Evolutionary conservation across 2,329 filamentous ascomycete genomes (phyloP), one percentile per base, ranked within the genome.

Genomic region (Curvularia eragrostidis): DNA sequence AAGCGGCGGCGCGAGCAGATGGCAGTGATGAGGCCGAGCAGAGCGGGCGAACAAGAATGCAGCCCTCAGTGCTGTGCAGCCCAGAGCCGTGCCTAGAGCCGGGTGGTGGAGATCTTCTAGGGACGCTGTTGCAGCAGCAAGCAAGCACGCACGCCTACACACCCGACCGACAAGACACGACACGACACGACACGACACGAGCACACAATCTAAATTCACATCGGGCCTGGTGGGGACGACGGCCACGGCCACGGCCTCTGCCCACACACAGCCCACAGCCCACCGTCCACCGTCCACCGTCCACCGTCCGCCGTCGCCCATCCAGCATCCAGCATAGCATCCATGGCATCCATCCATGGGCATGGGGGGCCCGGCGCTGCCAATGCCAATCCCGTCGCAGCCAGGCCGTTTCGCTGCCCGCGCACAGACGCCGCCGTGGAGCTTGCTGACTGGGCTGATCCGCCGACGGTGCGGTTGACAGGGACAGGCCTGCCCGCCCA

Each of bases 161-260:
- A 67, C 63, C 62, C 68, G 70, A 64, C 70, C 24, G 12, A 12
- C 13, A 6, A n/a, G 13, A 44, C 42, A 46, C 23, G 9, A 32
- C 56, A 53, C 63, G 58, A 68, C 67, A 71, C 71, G 64, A 64
- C 63, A 66, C 70, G 68, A 67, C 67, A 67, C 70, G 70, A 65
- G 65, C 70, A 70, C 66, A 73, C 71, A 74, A 73, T 74, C 73
- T 74, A 74, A 70, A 71, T 61, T 71, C 69, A 63, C 65, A 69
- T 72, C 66, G 66, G 71, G 70, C 66, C 53, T 71, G 72, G 70
- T 66, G 65, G 64, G 56, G 62, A 66, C 64, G 54, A 62, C 62
- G 65, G n/a, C 32, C 13, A n/a, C n/a, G n/a, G n/a, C n/a, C n/a
- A n/a, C n/a, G n/a, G n/a, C n/a, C n/a, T n/a, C n/a, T n/a, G n/a